phyloP scores from a whole-genome alignment of 108 stramenopile species.

The Schizochytrium sp. region DNA sequence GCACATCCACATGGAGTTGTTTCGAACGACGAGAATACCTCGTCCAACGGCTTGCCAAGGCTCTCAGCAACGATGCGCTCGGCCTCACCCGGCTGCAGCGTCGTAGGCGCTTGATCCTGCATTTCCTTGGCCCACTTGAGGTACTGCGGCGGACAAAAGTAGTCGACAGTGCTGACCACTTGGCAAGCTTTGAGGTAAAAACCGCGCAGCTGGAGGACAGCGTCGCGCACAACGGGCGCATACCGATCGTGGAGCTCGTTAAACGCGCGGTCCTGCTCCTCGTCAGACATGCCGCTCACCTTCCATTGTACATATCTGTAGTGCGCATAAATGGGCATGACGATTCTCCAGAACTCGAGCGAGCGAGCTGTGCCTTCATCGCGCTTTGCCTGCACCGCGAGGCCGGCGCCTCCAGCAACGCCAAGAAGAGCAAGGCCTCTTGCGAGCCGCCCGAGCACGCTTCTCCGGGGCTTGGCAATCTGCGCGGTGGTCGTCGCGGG shows the following conservation, averaged over 20 bases:
- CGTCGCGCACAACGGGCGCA: constrained; percentile 26
- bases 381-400: not conserved
- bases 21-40: constrained; percentile 30
- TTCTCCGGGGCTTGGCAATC: too few species aligned
- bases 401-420: not conserved
- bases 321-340: not conserved
- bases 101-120: constrained; percentile 40
- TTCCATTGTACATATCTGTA: not conserved
- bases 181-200: constrained; percentile 52
- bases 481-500: too few species aligned
- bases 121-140: constrained; percentile 25
- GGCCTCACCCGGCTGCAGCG: constrained; percentile 28
- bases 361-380: not conserved
- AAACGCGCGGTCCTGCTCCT: not conserved
- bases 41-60: constrained; percentile 18
- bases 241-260: constrained; percentile 23
- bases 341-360: not conserved
- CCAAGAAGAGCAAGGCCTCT: not conserved
- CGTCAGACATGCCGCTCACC: not conserved
- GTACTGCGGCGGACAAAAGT: constrained; percentile 42
- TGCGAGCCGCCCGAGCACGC: too few species aligned
- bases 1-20: constrained; percentile 31
- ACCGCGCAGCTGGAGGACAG: constrained; percentile 40
- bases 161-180: constrained; percentile 39
- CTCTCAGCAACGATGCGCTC: constrained; percentile 31